These are phyloP conservation scores for Trametes elegans DNA, from an alignment of 768 basidiomycete genomes.

Conservation along the genomic window DNA sequence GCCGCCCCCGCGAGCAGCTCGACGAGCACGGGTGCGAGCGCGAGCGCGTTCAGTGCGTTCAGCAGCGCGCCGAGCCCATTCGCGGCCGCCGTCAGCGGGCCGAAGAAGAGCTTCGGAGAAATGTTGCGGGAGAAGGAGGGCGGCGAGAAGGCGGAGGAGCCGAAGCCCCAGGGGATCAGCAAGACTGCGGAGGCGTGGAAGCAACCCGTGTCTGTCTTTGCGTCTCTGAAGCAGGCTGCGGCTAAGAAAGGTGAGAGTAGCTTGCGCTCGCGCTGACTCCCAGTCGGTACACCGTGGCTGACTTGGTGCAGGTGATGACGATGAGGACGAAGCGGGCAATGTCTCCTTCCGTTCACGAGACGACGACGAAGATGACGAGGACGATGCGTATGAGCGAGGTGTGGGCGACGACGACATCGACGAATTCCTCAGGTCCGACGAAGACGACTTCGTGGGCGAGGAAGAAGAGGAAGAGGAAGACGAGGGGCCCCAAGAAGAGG, in stretches of 20 bases:
- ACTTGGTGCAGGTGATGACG: neutral
- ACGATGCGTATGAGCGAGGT: no score
- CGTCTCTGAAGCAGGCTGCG: constrained; percentile 5
- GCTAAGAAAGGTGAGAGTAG: neutral
- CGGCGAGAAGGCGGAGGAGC: constrained; percentile 4
- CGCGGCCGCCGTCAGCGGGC: constrained; percentile 32
- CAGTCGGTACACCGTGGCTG: neutral
- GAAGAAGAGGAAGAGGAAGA: constrained; percentile 30
- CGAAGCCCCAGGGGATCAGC: constrained; percentile 13
- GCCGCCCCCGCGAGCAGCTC: constrained; percentile 18
- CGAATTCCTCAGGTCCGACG: constrained; percentile 29
- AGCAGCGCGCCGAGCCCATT: constrained; percentile 38
- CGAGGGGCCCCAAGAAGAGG: no score
- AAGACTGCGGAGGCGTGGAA: constrained; percentile 15
- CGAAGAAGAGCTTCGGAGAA: constrained; percentile 57
- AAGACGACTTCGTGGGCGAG: constrained; percentile 23
- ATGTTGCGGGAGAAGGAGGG: constrained; percentile 43
- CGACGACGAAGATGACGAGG: constrained; percentile 15
- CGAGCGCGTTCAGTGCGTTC: constrained; percentile 42
- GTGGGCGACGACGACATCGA: constrained; percentile 26
- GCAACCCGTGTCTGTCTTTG: constrained; percentile 23
- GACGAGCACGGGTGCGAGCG: constrained; percentile 27
- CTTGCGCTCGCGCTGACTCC: neutral
- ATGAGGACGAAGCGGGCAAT: neutral
- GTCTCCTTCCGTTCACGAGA: neutral